Conservation (phyloP, 1,284 basidiomycete genomes). For the Cystobasidiaceae sp. region DNA sequence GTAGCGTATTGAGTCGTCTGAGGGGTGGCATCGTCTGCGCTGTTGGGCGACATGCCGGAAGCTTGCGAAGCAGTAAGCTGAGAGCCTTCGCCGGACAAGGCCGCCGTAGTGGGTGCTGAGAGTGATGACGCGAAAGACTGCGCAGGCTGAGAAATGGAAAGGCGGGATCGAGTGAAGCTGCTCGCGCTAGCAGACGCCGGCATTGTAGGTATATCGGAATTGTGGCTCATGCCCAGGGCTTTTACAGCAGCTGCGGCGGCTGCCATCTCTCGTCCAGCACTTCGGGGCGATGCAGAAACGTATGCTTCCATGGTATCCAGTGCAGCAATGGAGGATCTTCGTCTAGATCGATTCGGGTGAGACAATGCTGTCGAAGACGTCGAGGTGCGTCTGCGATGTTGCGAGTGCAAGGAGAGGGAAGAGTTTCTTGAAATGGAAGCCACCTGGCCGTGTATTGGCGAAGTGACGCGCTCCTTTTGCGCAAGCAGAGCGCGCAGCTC, state of each 20-base stretch:
- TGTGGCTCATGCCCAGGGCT: slow-evolving; percentile 6
- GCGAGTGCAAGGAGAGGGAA: neutral
- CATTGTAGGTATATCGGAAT: neutral
- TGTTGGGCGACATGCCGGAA: neutral
- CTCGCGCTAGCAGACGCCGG: slow-evolving; percentile 9
- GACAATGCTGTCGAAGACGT: neutral
- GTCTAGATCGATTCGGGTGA: slow-evolving; percentile 9
- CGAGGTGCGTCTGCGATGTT: slow-evolving; percentile 2
- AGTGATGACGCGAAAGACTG: neutral
- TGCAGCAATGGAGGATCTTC: slow-evolving; percentile 18
- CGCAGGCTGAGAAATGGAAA: neutral
- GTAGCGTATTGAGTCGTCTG: too few relatives aligned
- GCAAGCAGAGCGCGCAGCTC: neutral
- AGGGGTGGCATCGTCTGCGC: too few relatives aligned
- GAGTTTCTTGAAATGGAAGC: neutral
- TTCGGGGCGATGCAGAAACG: slow-evolving; percentile 3
- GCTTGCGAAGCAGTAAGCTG: neutral
- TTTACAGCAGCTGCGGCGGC: slow-evolving; percentile 24
- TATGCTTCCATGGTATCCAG: slow-evolving; percentile 16
- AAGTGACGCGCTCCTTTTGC: neutral
- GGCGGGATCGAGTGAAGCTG: slow-evolving; percentile 5
- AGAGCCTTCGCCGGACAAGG: neutral
- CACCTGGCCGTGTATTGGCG: neutral
- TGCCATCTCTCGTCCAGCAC: slow-evolving; percentile 18
- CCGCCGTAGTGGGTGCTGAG: neutral